A percentile compares a stretch with the other conserved stretches of the same genome.
These are phyloP conservation scores for Lomentospora prolificans DNA, from an alignment of 2,329 filamentous ascomycete species.

Conservation along the genomic window DNA sequence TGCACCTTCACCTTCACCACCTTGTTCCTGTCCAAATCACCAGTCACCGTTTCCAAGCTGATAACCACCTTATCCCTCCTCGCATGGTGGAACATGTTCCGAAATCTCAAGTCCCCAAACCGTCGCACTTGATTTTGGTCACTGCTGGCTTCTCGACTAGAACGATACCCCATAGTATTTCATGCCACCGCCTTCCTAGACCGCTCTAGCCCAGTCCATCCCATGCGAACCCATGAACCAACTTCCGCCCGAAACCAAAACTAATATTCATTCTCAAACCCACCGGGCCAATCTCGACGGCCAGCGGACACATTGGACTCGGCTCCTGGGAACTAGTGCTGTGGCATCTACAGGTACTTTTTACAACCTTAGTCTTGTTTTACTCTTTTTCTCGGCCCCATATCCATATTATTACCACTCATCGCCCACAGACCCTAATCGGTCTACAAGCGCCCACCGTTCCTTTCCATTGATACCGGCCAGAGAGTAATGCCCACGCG, in stretches of 20 bases:
- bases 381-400: not conserved
- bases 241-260: not conserved
- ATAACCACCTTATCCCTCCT: too few species aligned
- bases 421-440: conserved; percentile 1
- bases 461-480: not conserved
- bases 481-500: not conserved
- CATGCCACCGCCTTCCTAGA: not conserved
- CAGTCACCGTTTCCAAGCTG: too few species aligned
- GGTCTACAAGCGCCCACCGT: not conserved
- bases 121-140: too few species aligned
- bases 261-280: not conserved
- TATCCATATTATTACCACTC: not conserved
- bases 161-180: too few species aligned
- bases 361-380: not conserved
- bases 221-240: not conserved
- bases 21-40: too few species aligned
- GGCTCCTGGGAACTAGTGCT: not conserved
- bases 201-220: not conserved
- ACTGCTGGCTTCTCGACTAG: too few species aligned
- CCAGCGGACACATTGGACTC: not conserved
- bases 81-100: too few species aligned
- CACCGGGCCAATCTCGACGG: not conserved
- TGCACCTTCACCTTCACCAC: not conserved
- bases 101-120: too few species aligned
- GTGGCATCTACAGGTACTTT: not conserved